Base-by-base conservation (phyloP, 2,329 filamentous ascomycete genomes). In the Ceratocystiopsis minuta region DNA sequence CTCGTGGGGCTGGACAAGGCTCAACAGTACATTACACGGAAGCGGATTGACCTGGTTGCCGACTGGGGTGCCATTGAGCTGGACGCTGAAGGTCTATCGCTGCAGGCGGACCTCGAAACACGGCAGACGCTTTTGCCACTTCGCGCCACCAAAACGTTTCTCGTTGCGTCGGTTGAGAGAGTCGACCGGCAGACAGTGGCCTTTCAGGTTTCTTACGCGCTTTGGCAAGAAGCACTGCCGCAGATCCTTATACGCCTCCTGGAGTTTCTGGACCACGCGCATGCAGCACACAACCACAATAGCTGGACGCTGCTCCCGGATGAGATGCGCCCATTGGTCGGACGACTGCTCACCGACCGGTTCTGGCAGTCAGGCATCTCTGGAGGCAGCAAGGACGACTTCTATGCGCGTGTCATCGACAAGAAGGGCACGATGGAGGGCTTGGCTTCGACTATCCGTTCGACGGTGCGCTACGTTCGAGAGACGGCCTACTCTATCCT, bases 311-410 rank as follows among this genome's bases (percentile, higher is more conserved):
- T 78, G 31, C 62, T 94, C 15, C 79, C 86, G 1, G 57, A 65
- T 12, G 84, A 92, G 36, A 79, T 92, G 66, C 78, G 78, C 45
- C 63, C 70, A 6, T 75, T 93, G 41, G 81, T 96, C 34, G 72
- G 76, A 36, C 74, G 83, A 17, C 85, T 96, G 16, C 64, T 98
- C 17, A 93, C 86, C 14, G 90, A 98, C 59, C 73, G 90, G 18
- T 98, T 98, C 57, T 98, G 90, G 90, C 90, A 98, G 64, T 85
- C 87, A 7, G 90, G 90, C 11, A 98, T 98, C 40, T 96, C 90
- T 0, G 82, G 80, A 47, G 90, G 93, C 20, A 96, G 84, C 52
- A 86, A 90, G 56, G 90, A 96, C 48, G 88, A 96, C 45, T 98
- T 98, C 56, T 96, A 95, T 58, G 82, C 85, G 31, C 75, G 84